Base-by-base conservation (phyloP, 768 basidiomycete species). In the Lyophyllum atratum region DNA sequence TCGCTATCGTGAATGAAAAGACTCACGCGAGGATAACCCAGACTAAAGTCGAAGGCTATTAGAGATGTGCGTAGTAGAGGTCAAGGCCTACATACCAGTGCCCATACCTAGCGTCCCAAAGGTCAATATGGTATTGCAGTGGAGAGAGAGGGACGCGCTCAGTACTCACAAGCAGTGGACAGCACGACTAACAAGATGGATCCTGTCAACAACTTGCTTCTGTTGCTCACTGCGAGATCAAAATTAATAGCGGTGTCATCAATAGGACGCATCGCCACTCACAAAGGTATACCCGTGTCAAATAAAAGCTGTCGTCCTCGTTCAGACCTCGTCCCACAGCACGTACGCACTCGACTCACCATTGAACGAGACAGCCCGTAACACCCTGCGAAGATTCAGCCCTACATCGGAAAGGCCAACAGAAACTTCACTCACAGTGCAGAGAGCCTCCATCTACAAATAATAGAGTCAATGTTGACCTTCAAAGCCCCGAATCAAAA, bases 321-420 rank as follows among this genome's bases (percentile, higher is more conserved):
- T 37, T n/a, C 34, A 37, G 34, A 37, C 34, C 17, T 12, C 17
- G 17, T 37, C 17, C 8, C 3, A 37, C 3, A 7, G 3, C 34
- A 15, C 8, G 17, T 12, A 12, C 11, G 3, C 17, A 43, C 24
- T 25, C 33, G 15, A 67, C 73, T 34, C 29, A 79, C 80, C 72
- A 75, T 69, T 86, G 85, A 6, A 85, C 84, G 21, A 83, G 66
- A 40, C 76, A 69, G 5, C 76, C 80, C 12, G 80, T 83, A 19
- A 82, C 61, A 3, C 79, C 83, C 79, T 84, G 65, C 33, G 17
- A 10, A 58, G 60, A 10, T 53, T 54, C 6, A 66, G 55, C 55
- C 21, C 33, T n/a, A 11, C 29, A n/a, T 43, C 22, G 17, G 3
- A 54, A 24, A 2, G 10, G 33, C 15, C 21, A 14, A 25, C 25